Evolutionary conservation across 1,284 basidiomycete species (phyloP).

Genomic region (Ustilago vetiveriae): DNA sequence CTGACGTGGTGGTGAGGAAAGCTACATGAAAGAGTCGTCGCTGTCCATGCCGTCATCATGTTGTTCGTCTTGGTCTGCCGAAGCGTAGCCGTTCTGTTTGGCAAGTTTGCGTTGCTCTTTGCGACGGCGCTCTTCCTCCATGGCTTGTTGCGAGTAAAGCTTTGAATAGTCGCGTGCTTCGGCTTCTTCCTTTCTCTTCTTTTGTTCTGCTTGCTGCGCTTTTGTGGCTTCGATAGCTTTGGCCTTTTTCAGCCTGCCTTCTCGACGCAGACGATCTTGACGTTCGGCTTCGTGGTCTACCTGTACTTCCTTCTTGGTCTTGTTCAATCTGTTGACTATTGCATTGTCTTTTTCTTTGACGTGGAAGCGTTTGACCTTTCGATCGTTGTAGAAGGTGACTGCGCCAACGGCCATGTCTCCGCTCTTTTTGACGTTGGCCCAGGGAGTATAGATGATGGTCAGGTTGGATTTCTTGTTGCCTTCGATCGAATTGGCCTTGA

Average conservation of each 20-base stretch:
- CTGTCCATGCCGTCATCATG: conserved; percentile 50
- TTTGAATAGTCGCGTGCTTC: conserved; percentile 65
- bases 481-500: conserved; percentile 97
- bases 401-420: conserved; percentile 79
- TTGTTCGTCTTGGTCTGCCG: conserved; percentile 28
- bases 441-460: conserved; percentile 91
- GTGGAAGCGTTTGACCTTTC: conserved; percentile 75
- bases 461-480: conserved; percentile 95
- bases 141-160: conserved; percentile 60
- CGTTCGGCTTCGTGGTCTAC: conserved; percentile 92
- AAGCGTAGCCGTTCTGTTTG: conserved; percentile 21
- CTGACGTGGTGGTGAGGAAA: background rate
- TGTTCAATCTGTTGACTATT: conserved; percentile 92
- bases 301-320: conserved; percentile 77
- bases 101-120: conserved; percentile 42
- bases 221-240: conserved; percentile 52
- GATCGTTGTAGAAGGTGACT: conserved; percentile 91
- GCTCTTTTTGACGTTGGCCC: conserved; percentile 62
- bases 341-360: conserved; percentile 83
- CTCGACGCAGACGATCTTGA: conserved; percentile 71
- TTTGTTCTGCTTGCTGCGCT: conserved; percentile 46
- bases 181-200: conserved; percentile 72
- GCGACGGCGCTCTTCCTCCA: conserved; percentile 52
- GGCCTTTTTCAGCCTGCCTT: conserved; percentile 55
- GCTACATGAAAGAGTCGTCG: conserved; percentile 63